Percentiles rank a stretch among this genome's conserved stretches.
Conservation (phyloP, 768 basidiomycete genomes). For the Chlorophyllum brunneum region DNA sequence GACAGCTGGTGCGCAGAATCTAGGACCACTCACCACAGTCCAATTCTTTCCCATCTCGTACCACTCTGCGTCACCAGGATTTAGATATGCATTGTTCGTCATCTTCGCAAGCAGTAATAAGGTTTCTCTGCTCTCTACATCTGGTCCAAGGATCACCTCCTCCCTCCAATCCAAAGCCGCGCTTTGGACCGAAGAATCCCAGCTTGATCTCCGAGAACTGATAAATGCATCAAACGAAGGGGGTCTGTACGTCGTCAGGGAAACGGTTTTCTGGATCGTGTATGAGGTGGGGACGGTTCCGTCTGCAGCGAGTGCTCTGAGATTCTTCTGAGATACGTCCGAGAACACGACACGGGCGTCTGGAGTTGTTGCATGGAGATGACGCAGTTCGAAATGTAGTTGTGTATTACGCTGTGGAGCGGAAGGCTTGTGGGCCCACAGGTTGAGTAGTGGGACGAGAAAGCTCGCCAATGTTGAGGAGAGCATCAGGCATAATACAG, state of each 20-base stretch:
- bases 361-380: slow-evolving; percentile 53
- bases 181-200: slow-evolving; percentile 44
- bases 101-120: slow-evolving; percentile 88
- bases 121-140: slow-evolving; percentile 72
- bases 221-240: slow-evolving; percentile 40
- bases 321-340: slow-evolving; percentile 29
- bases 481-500: slow-evolving; percentile 44
- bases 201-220: slow-evolving; percentile 20
- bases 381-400: slow-evolving; percentile 55
- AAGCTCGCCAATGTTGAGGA: slow-evolving; percentile 43
- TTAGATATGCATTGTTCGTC: slow-evolving; percentile 87
- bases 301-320: slow-evolving; percentile 5
- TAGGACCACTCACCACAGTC: slow-evolving; percentile 43
- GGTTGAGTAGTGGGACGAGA: slow-evolving; percentile 38
- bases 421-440: slow-evolving; percentile 15
- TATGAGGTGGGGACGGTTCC: slow-evolving; percentile 19
- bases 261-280: slow-evolving; percentile 26
- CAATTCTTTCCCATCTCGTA: slow-evolving; percentile 68
- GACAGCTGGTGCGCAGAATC: slow-evolving; percentile 2
- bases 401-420: slow-evolving; percentile 11
- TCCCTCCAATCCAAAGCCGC: slow-evolving; percentile 64
- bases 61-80: slow-evolving; percentile 64
- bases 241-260: slow-evolving; percentile 33
- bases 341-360: slow-evolving; percentile 52
- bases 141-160: slow-evolving; percentile 67